Conservation (phyloP, 495 filamentous ascomycete species). For the Xylaria bambusicola region DNA sequence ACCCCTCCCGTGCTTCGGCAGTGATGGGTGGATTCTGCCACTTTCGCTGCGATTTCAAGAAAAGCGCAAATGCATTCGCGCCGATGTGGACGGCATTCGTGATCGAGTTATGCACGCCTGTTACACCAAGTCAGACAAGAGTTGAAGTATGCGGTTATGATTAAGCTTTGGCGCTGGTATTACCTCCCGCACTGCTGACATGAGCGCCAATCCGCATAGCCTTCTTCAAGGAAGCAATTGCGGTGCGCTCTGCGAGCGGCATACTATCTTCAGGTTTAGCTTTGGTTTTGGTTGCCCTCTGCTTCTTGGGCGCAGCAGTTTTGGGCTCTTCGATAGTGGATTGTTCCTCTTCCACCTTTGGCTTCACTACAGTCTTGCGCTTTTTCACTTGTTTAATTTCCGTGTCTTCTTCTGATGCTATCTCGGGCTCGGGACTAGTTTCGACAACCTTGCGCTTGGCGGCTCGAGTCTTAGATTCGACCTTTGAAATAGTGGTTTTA, state of each 20-base stretch:
- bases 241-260: constrained; percentile 69
- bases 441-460: constrained; percentile 26
- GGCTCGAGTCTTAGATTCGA: constrained; percentile 19
- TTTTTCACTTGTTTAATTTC: constrained; percentile 28
- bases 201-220: constrained; percentile 87
- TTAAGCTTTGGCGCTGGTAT: constrained; percentile 18
- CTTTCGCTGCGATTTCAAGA: constrained; percentile 93
- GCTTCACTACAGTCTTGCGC: constrained; percentile 37
- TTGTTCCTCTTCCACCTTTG: constrained; percentile 30
- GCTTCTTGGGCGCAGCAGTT: constrained; percentile 41
- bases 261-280: constrained; percentile 50
- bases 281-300: constrained; percentile 42
- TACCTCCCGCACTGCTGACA: constrained; percentile 84
- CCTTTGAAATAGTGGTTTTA: constrained; percentile 15
- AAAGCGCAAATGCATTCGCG: constrained; percentile 89
- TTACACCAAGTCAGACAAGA: neutral
- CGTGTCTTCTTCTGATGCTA: neutral
- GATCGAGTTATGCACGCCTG: constrained; percentile 83
- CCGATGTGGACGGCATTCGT: constrained; percentile 79
- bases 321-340: constrained; percentile 31
- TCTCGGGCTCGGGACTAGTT: constrained; percentile 3
- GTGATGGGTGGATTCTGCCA: constrained; percentile 84
- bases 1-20: constrained; percentile 64
- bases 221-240: constrained; percentile 59
- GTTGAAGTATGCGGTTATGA: neutral